Evolutionary conservation across 305 asterid species (phyloP).

Genomic region (Solanum hybrid): DNA sequence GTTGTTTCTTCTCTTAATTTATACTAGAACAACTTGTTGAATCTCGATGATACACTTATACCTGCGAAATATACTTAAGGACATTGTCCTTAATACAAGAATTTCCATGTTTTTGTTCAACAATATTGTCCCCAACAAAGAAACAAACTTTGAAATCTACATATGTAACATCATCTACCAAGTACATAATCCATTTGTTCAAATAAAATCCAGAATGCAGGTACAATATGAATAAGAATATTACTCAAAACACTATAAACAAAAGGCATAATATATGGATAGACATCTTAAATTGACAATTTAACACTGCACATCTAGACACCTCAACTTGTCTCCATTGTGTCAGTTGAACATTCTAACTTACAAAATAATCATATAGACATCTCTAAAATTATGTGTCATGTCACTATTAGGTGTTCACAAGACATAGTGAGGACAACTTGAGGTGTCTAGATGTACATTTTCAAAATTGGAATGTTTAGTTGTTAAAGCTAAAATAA

Average conservation of each 20-base stretch:
- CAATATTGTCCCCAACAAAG: background rate
- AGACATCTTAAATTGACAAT: background rate
- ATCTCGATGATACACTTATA: background rate
- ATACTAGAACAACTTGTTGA: background rate
- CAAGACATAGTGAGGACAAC: fast-evolving
- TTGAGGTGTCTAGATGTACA: background rate
- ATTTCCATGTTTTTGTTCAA: background rate
- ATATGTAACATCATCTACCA: background rate
- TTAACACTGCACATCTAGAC: background rate
- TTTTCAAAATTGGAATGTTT: background rate
- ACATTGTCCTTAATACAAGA: background rate
- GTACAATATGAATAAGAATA: background rate
- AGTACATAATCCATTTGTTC: background rate
- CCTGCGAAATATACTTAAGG: background rate
- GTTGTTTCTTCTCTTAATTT: background rate
- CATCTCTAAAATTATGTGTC: background rate
- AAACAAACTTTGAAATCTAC: background rate
- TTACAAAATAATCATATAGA: background rate
- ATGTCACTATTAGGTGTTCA: background rate
- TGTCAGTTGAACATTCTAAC: background rate
- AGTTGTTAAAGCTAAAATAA: background rate
- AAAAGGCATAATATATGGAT: background rate
- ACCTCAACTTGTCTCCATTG: background rate
- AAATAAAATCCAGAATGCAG: background rate
- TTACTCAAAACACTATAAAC: background rate